These are phyloP conservation scores for Parathielavia appendiculata DNA, from an alignment of 495 filamentous ascomycete genomes.

Conservation along the genomic window DNA sequence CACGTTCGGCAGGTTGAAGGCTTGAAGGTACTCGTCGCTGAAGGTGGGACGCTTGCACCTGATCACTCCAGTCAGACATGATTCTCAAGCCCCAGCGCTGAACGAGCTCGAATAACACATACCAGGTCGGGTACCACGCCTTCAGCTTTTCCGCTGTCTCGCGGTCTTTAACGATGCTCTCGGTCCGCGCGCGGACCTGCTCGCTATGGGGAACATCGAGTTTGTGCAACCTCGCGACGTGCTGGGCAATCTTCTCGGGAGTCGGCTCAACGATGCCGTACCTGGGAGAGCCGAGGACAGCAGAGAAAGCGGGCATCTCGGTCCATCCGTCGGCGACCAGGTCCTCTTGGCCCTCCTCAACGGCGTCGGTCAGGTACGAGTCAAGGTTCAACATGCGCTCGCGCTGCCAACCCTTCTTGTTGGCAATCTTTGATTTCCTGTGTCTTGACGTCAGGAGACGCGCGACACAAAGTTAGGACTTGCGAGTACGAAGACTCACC, in stretches of 20 bases:
- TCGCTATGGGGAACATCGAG: conserved; percentile 27
- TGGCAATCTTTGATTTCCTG: conserved; percentile 35
- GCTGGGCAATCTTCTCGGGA: conserved; percentile 34
- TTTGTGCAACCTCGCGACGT: conserved; percentile 31
- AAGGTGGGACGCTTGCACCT: conserved; percentile 45
- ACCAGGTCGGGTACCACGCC: conserved; percentile 42
- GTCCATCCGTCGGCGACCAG: conserved; percentile 44
- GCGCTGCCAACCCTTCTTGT: conserved; percentile 43
- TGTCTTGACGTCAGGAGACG: not conserved
- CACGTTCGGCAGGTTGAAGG: conserved; percentile 43
- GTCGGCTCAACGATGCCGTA: conserved; percentile 26
- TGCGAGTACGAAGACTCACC: conserved; percentile 13
- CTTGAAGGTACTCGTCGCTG: conserved; percentile 43
- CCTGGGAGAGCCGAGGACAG: conserved; percentile 25
- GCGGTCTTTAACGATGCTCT: conserved; percentile 40
- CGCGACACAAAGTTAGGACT: fast-evolving
- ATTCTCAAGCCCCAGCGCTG: no score
- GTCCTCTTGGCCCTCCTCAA: conserved; percentile 27
- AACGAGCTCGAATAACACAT: not conserved
- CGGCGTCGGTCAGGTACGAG: conserved; percentile 26
- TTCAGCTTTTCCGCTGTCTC: conserved; percentile 41
- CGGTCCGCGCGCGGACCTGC: conserved; percentile 33
- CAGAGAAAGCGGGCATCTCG: conserved; percentile 26
- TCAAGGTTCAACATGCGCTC: conserved; percentile 37
- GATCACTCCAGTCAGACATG: not conserved